Conservation (phyloP, 176 grass and related monocot genomes). For the Oryza meridionalis region DNA sequence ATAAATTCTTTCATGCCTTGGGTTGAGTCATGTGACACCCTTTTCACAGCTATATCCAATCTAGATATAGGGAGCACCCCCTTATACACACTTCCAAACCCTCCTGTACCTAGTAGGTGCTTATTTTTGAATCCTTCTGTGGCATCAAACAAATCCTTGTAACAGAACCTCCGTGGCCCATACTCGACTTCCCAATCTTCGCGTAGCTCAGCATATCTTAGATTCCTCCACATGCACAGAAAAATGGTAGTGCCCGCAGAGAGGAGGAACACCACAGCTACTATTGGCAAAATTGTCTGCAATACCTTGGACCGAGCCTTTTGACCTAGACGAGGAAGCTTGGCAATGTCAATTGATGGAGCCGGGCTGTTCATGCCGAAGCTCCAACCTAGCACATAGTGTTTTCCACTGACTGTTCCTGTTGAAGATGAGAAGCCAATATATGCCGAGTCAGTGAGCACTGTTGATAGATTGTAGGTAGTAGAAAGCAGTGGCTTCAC, state of each 20-base stretch:
- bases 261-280: not conserved
- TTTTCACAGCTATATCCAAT: constrained; percentile 32
- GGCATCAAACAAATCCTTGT: constrained; percentile 27
- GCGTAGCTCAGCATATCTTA: not conserved
- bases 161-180: constrained; percentile 30
- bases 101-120: constrained; percentile 25
- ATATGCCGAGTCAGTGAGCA: not conserved
- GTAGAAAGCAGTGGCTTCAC: not conserved
- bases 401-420: not conserved
- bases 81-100: not conserved
- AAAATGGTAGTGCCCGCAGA: not conserved
- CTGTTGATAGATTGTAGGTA: constrained; percentile 4
- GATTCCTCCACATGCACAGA: not conserved
- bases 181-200: constrained; percentile 47
- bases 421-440: constrained; percentile 38
- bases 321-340: not conserved
- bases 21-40: constrained; percentile 28
- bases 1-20: constrained; percentile 47
- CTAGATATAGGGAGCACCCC: too few species aligned
- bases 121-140: constrained; percentile 29
- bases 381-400: constrained; percentile 51
- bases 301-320: not conserved
- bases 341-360: not conserved
- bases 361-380: constrained; percentile 25
- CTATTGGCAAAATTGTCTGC: not conserved